Conservation (phyloP, 2,329 filamentous ascomycete species). For the Davidsoniella virescens region DNA sequence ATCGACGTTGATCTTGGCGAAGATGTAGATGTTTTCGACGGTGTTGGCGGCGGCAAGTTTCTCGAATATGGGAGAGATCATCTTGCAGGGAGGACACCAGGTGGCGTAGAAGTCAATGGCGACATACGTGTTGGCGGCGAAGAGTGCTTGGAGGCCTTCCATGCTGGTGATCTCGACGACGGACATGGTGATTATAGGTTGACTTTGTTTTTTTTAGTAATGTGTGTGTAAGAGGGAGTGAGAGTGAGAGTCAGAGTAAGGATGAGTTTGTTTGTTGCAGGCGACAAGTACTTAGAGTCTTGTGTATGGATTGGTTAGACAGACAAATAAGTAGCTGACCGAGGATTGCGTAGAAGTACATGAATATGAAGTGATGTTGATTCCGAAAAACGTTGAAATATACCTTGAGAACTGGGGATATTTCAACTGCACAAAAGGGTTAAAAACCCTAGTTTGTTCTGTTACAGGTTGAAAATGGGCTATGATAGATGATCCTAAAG, state of each 20-base stretch:
- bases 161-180: slow-evolving; percentile 9
- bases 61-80: slow-evolving; percentile 57
- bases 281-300: background rate
- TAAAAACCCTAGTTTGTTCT: too few relatives aligned
- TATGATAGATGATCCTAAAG: too few relatives aligned
- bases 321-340: too few relatives aligned
- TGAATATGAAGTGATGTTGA: too few relatives aligned
- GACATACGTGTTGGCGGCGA: slow-evolving; percentile 37
- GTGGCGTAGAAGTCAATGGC: slow-evolving; percentile 75
- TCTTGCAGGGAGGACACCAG: slow-evolving; percentile 94
- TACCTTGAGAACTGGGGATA: too few relatives aligned
- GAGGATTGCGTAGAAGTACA: too few relatives aligned
- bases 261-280: background rate
- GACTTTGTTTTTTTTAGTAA: too few relatives aligned
- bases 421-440: too few relatives aligned
- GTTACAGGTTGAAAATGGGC: too few relatives aligned
- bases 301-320: too few relatives aligned
- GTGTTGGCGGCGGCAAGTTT: slow-evolving; percentile 18
- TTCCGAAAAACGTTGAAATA: too few relatives aligned
- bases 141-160: slow-evolving; percentile 7
- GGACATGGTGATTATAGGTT: slow-evolving; percentile 4
- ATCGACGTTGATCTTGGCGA: slow-evolving; percentile 88
- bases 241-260: background rate
- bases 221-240: background rate
- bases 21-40: slow-evolving; percentile 40